Base-by-base conservation (phyloP, 768 basidiomycete species). In the Leccinum boreale region DNA sequence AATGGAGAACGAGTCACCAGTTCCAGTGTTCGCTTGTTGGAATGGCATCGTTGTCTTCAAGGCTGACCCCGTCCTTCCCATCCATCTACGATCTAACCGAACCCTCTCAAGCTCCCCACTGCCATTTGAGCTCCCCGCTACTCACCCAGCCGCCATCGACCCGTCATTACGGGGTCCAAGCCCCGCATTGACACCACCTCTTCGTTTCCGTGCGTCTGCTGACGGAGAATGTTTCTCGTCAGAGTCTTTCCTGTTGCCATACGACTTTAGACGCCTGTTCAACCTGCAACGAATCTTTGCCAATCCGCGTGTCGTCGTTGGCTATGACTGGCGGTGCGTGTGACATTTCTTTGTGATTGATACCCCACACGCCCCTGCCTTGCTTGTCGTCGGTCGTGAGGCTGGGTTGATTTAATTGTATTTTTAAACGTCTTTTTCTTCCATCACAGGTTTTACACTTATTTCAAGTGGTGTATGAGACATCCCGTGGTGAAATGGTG, bases 11-110 rank as follows among this genome's bases (percentile, higher is more conserved):
- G 78, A 75, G 35, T 70, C 73, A 14, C 76, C 79, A 11, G 78
- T 71, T 2, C 77, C 79, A 10, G 78, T 78, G 6, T 76, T 78
- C 56, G 58, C 75, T 0, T 79, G 78, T 65, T 79, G 78, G 78
- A 79, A 79, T 51, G 79, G 79, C 31, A 76, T 79, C 60, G 70
- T 70, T 50, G 74, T 73, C 3, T 74, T 79, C 61, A 46, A 61
- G 9, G 73, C 78, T 0, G 78, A 79, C 51, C 77, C 78, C 4
- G 47, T 79, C 29, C 68, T 78, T 29, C 77, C 78, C 14, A 56
- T 75, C 35, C 58, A 69, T 49, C 68, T 78, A 5, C 78, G 78
- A 47, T 62, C 67, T 1, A 76, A 76, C 46, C 61, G 52, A 15
- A 74, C 74, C 14, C 72, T 78, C n/a, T 78, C 76, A 0, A 63